Percentiles rank a stretch among this genome's conserved stretches.
Evolutionary conservation across 352 stramenopile genomes (phyloP).

Genomic region (Pythium guiyangense): DNA sequence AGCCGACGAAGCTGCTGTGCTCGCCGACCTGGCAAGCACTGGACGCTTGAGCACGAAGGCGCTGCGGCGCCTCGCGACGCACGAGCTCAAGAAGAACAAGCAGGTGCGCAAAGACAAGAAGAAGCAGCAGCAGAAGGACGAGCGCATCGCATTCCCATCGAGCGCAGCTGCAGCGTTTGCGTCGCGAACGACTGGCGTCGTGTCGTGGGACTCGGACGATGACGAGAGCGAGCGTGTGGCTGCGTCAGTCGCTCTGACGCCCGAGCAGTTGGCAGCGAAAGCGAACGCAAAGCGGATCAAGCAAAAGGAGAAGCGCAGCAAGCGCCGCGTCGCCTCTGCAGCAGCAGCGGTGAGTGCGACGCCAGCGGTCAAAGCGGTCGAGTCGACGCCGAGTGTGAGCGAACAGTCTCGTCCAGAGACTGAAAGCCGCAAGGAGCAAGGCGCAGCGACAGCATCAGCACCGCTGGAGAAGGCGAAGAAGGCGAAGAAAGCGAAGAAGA

Average conservation of each 20-base stretch:
- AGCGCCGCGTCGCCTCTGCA: not conserved
- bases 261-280: not conserved
- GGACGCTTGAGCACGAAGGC: not conserved
- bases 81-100: slow-evolving; percentile 1
- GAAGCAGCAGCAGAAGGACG: not conserved
- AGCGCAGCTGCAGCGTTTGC: too few species aligned
- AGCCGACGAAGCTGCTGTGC: slow-evolving; percentile 32
- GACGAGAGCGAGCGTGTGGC: not conserved
- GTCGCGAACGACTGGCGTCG: too few species aligned
- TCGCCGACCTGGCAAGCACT: slow-evolving; percentile 22
- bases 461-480: not conserved
- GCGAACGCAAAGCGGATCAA: not conserved
- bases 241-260: not conserved
- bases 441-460: not conserved
- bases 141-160: too few species aligned
- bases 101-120: too few species aligned
- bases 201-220: not conserved
- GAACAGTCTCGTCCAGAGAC: too few species aligned
- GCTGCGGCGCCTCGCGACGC: not conserved
- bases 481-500: not conserved
- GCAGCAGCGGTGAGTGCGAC: not conserved
- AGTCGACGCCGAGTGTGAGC: too few species aligned
- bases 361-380: not conserved
- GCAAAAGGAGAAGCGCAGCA: not conserved
- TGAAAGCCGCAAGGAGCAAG: not conserved